Evolutionary conservation across 1,284 basidiomycete species (phyloP).

Genomic region (Psilocybe mexicana): DNA sequence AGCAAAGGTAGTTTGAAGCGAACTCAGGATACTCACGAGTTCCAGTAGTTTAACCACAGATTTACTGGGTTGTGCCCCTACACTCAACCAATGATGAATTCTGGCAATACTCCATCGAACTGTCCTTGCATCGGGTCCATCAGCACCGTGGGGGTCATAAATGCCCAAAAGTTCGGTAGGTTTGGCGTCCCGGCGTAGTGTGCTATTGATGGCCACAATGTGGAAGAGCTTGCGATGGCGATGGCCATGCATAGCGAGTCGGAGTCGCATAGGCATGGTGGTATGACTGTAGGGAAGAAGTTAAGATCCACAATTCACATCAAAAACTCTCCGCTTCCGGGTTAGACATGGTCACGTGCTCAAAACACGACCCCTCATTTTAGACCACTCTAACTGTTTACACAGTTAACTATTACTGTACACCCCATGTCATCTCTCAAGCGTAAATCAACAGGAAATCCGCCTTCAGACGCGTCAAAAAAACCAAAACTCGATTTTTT

Average conservation of each 20-base stretch:
- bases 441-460: background rate
- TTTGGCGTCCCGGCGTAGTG: conserved; percentile 80
- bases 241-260: conserved; percentile 84
- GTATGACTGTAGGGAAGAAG: background rate
- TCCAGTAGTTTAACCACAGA: conserved; percentile 79
- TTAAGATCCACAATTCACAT: background rate
- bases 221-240: conserved; percentile 84
- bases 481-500: conserved; percentile 9
- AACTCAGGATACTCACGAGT: conserved; percentile 56
- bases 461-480: conserved; percentile 1
- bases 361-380: background rate
- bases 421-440: too few relatives aligned
- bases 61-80: conserved; percentile 84
- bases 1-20: background rate
- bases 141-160: conserved; percentile 71
- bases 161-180: conserved; percentile 90
- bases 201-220: conserved; percentile 82
- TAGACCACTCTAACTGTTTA: background rate
- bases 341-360: background rate
- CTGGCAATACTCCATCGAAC: conserved; percentile 90
- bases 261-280: conserved; percentile 82
- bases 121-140: conserved; percentile 61
- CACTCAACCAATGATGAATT: conserved; percentile 86
- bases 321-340: background rate
- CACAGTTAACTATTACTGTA: too few relatives aligned